Conservation (phyloP, 352 stramenopile genomes). For the Pythium diclinum region DNA sequence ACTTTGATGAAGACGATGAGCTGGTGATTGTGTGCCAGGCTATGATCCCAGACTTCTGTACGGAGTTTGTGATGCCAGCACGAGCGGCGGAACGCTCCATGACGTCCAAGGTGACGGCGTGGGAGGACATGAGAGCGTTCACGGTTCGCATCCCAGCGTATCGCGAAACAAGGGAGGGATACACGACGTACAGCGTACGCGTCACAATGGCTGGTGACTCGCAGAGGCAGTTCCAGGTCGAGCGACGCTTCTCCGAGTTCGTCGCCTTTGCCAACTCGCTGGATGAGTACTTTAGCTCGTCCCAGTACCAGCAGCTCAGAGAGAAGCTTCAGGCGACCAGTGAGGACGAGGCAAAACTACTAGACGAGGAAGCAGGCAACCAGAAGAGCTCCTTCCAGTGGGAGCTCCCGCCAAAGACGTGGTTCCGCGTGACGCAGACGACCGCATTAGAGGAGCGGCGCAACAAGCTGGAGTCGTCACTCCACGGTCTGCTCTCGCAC, state of each 20-base stretch:
- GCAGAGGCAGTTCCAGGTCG: conserved; percentile 46
- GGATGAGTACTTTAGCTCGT: conserved; percentile 35
- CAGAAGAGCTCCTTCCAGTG: conserved; percentile 34
- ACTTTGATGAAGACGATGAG: conserved; percentile 48
- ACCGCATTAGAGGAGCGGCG: conserved; percentile 62
- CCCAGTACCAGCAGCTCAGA: conserved; percentile 12
- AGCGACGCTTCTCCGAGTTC: conserved; percentile 81
- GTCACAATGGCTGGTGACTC: conserved; percentile 38
- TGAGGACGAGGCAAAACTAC: conserved; percentile 15
- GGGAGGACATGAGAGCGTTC: conserved; percentile 37
- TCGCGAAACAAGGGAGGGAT: conserved; percentile 60
- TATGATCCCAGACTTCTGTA: conserved; percentile 60
- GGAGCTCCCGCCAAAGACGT: conserved; percentile 76
- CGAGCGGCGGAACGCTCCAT: conserved; percentile 17
- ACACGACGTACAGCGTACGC: conserved; percentile 58
- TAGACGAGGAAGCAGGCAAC: conserved; percentile 17
- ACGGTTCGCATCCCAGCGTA: conserved; percentile 54
- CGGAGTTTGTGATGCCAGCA: conserved; percentile 39
- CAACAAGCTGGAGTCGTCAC: conserved; percentile 45
- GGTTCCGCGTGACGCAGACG: conserved; percentile 67
- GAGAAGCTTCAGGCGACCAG: conserved; percentile 14
- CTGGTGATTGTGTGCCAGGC: conserved; percentile 66
- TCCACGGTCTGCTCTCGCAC: conserved; percentile 47
- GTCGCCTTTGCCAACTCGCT: conserved; percentile 49
- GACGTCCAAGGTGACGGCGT: conserved; percentile 5